Evolutionary conservation across 306 rosid species (phyloP), one percentile per base, ranked within the genome.

Genomic region (Castanopsis chinensis): DNA sequence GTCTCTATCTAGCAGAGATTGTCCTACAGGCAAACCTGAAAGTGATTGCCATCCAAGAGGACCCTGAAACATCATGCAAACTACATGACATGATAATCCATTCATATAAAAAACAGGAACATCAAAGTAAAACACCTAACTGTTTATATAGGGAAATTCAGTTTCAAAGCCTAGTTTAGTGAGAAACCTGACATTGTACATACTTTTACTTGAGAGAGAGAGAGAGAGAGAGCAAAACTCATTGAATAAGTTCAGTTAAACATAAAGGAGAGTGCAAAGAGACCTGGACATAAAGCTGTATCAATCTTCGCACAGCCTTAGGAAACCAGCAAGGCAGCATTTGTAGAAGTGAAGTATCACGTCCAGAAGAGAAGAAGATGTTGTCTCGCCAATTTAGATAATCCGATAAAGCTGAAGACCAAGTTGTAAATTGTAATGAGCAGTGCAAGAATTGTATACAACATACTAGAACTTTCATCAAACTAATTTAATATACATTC

Each of bases 281-380:
- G 56, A 94, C 99, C 97, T 94, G 97, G 51, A 90, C 95, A 80
- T 88, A 91, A 85, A 94, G 93, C 74, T 91, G 97, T 78, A 94
- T 83, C 85, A 94, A 86, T 85, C 99, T 87, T 54, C 97, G 85
- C 55, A 91, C 83, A 43, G 92, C 87, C 86, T 94, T 92, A 10
- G 99, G 92, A 88, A 92, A 91, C 99, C 97, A 94, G 91, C 93
- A 91, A 5, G 97, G 97, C 68, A 94, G 93, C 97, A 94, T 92
- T 85, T 91, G 97, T 51, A 89, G 79, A 84, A 94, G 97, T 72
- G 99, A 94, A 54, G 97, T 90, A 88, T 94, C 99, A 73, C 79
- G 92, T 81, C 90, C 99, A 30, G 95, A 77, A 58, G 97, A 92
- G 84, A 91, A 92, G 85, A 94, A 92, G 74, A 91, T 84, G 82